A percentile compares a stretch with the other conserved stretches of the same genome.
These are phyloP conservation scores for Chimonanthus salicifolius DNA, from an alignment of 164 flowering plant species.

Conservation along the genomic window DNA sequence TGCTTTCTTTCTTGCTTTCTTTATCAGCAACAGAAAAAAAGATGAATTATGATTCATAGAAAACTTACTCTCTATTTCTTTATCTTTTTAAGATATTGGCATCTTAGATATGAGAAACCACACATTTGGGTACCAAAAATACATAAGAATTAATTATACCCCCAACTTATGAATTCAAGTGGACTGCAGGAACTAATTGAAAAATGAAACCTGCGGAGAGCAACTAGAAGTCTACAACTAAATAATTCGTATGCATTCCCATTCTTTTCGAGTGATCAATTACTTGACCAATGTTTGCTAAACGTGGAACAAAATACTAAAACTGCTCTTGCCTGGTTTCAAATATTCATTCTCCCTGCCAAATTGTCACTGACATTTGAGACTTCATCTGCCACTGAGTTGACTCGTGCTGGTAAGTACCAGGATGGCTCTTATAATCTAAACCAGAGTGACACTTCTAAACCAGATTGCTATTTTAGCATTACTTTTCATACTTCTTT, in stretches of 20 bases:
- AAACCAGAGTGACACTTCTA: too few species aligned
- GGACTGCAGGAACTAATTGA: neutral
- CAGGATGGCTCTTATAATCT: too few species aligned
- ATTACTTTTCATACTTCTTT: too few species aligned
- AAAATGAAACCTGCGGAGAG: neutral
- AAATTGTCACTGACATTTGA: neutral
- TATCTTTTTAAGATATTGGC: neutral
- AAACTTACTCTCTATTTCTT: conserved; percentile 2
- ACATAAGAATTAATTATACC: neutral
- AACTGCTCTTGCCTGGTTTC: neutral
- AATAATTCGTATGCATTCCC: neutral
- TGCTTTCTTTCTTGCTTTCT: neutral
- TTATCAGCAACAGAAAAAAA: neutral
- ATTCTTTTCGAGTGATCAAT: neutral
- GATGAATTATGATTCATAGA: neutral
- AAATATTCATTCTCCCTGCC: neutral
- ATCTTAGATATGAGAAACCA: neutral
- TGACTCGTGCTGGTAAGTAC: too few species aligned
- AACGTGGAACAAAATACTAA: neutral
- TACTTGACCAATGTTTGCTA: neutral
- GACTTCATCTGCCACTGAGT: too few species aligned
- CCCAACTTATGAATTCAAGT: neutral
- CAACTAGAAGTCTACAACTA: neutral
- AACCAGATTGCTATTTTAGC: too few species aligned
- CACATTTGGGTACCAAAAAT: neutral